These are phyloP conservation scores for Yamadazyma sp. DNA, from an alignment of 1,139 yeast genomes.

Conservation along the genomic window DNA sequence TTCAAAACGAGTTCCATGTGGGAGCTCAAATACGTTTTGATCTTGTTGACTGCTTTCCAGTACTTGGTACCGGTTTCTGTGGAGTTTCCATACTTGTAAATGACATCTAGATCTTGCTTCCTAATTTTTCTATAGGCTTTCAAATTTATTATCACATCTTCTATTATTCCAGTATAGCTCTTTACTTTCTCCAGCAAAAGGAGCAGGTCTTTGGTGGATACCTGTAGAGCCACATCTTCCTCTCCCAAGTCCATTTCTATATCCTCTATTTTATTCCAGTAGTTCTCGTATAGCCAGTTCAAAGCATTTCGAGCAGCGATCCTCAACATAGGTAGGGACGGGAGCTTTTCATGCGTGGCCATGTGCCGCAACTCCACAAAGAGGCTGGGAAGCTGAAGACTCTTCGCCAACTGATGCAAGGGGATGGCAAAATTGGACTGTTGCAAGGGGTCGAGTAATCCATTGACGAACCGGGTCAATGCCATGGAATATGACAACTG, in stretches of 20 bases:
- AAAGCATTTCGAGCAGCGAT: conserved; percentile 59
- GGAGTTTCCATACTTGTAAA: conserved; percentile 39
- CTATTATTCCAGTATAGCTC: not conserved
- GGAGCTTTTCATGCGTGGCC: conserved; percentile 87
- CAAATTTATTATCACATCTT: conserved; percentile 17
- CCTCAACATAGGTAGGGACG: conserved; percentile 67
- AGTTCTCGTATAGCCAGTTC: conserved; percentile 71
- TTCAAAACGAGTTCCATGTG: conserved; percentile 13
- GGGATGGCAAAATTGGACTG: conserved; percentile 79
- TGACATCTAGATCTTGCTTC: conserved; percentile 41
- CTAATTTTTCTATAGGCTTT: conserved; percentile 40
- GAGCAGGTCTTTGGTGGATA: conserved; percentile 17
- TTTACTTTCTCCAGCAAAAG: conserved; percentile 7
- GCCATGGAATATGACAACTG: conserved; percentile 73
- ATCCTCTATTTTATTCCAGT: conserved; percentile 58
- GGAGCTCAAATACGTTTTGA: conserved; percentile 10
- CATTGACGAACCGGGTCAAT: conserved; percentile 85
- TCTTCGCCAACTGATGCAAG: conserved; percentile 68
- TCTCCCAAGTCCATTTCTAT: conserved; percentile 24
- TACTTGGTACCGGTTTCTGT: conserved; percentile 37
- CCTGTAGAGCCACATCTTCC: conserved; percentile 17
- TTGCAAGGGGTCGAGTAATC: conserved; percentile 84
- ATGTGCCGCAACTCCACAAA: conserved; percentile 91
- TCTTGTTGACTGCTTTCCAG: conserved; percentile 36
- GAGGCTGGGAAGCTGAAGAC: conserved; percentile 68